These are phyloP conservation scores for Brassica juncea DNA, from an alignment of 345 rosid genomes.

Conservation along the genomic window DNA sequence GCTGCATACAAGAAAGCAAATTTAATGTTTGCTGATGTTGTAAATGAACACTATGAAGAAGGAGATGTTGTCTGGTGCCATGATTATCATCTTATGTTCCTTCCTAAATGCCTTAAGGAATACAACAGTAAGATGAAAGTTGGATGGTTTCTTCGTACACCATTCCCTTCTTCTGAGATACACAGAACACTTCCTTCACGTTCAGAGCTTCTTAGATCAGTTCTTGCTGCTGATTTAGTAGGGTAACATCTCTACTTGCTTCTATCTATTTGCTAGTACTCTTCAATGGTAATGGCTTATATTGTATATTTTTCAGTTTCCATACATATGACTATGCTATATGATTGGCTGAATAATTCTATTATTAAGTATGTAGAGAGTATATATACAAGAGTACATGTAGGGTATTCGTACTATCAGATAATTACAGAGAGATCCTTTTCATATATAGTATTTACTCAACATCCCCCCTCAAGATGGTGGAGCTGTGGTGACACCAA, in stretches of 20 bases:
- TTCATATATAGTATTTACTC: too few species aligned
- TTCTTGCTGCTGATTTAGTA: constrained; percentile 97
- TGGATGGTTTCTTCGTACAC: constrained; percentile 99
- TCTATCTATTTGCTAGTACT: neutral
- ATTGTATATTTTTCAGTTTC: constrained; percentile 50
- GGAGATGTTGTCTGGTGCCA: constrained; percentile 99
- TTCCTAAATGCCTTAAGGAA: constrained; percentile 92
- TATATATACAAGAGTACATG: constrained; percentile 64
- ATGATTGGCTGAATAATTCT: too few species aligned
- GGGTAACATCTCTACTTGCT: constrained; percentile 60
- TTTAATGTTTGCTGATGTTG: constrained; percentile 98
- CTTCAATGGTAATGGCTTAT: neutral
- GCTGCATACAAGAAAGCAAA: constrained; percentile 96
- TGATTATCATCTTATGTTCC: constrained; percentile 98
- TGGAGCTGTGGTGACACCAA: too few species aligned
- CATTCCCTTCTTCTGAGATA: constrained; percentile 98
- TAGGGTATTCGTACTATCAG: too few species aligned
- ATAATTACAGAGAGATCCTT: too few species aligned
- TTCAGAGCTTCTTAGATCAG: constrained; percentile 87
- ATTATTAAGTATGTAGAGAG: too few species aligned
- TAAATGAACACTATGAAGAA: constrained; percentile 83
- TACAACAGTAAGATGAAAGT: constrained; percentile 86
- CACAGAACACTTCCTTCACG: constrained; percentile 97
- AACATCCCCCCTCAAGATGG: too few species aligned
- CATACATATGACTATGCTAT: constrained; percentile 90